Conservation (phyloP, 1,284 basidiomycete genomes). For the Limonomyces culmigenus region DNA sequence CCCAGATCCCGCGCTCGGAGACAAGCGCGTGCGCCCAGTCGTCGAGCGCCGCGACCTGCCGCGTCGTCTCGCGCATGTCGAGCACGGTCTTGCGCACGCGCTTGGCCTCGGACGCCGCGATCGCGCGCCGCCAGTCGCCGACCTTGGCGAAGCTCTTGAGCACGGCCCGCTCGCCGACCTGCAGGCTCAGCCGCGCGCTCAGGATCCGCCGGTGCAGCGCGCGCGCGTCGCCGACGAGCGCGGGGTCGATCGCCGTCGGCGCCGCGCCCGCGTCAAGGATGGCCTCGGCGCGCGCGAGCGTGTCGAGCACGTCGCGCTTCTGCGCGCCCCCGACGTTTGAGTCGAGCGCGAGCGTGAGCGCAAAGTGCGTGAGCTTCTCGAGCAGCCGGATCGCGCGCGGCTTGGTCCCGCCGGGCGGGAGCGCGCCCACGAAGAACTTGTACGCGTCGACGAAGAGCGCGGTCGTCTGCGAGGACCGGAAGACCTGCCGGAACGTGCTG, state of each 20-base stretch:
- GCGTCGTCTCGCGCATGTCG: conserved; percentile 60
- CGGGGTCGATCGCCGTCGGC: conserved; percentile 31
- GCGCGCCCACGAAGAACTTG: conserved; percentile 30
- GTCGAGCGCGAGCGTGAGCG: conserved; percentile 44
- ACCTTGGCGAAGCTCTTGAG: conserved; percentile 44
- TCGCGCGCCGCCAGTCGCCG: conserved; percentile 53
- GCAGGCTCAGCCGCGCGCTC: conserved; percentile 38
- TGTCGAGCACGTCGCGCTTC: conserved; percentile 51
- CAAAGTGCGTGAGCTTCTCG: conserved; percentile 53
- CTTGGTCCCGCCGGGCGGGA: conserved; percentile 19
- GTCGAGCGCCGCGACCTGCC: conserved; percentile 42
- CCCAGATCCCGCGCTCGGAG: conserved; percentile 72
- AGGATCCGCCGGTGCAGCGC: conserved; percentile 33
- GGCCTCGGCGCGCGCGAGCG: conserved; percentile 33
- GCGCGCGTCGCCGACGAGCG: conserved; percentile 27
- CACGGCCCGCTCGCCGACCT: conserved; percentile 41
- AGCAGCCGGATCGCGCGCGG: conserved; percentile 29
- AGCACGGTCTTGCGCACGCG: conserved; percentile 48
- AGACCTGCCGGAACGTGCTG: conserved; percentile 47
- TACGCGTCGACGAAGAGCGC: conserved; percentile 49
- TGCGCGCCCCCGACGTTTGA: conserved; percentile 37
- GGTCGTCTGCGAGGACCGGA: conserved; percentile 51
- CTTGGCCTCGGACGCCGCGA: conserved; percentile 49
- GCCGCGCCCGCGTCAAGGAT: conserved; percentile 28
- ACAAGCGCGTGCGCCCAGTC: conserved; percentile 41